Evolutionary conservation across 169 alveolate species (phyloP).

Genomic region (Eimeria praecox): DNA sequence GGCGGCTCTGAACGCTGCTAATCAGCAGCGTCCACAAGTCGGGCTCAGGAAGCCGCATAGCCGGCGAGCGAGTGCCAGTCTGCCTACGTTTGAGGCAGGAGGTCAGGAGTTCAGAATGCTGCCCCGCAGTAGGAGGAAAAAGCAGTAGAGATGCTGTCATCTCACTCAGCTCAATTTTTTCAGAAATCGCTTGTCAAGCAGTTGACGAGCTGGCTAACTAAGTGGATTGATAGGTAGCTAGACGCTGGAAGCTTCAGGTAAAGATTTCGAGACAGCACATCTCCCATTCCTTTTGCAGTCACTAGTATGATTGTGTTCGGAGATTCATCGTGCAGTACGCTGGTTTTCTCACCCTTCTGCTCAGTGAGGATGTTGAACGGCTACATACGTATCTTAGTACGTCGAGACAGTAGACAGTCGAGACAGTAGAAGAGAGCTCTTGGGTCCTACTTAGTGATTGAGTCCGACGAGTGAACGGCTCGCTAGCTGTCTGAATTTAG

Average conservation of each 20-base stretch:
- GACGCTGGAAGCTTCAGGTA: not conserved
- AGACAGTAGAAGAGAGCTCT: no score
- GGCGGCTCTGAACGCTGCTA: not conserved
- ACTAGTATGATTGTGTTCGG: not conserved
- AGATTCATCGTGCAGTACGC: not conserved
- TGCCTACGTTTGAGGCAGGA: constrained; percentile 63
- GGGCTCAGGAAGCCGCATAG: not conserved
- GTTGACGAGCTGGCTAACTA: not conserved
- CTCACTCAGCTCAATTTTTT: not conserved
- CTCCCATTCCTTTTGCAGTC: not conserved
- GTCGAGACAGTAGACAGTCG: no score
- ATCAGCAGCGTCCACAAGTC: not conserved
- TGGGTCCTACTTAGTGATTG: no score
- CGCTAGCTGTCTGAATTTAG: not conserved
- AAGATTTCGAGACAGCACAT: not conserved
- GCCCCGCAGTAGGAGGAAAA: constrained; percentile 40
- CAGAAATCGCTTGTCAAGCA: not conserved
- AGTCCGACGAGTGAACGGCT: no score
- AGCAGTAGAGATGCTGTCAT: not conserved
- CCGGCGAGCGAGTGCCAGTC: constrained; percentile 43
- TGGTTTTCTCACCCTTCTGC: not conserved
- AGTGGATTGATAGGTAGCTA: not conserved
- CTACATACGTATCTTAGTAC: not conserved
- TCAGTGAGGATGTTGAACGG: not conserved
- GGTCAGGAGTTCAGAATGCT: constrained; percentile 69